A percentile compares a stretch with the other conserved stretches of the same genome.
Evolutionary conservation across 257 asterid species (phyloP).

Genomic region (Echium plantagineum): DNA sequence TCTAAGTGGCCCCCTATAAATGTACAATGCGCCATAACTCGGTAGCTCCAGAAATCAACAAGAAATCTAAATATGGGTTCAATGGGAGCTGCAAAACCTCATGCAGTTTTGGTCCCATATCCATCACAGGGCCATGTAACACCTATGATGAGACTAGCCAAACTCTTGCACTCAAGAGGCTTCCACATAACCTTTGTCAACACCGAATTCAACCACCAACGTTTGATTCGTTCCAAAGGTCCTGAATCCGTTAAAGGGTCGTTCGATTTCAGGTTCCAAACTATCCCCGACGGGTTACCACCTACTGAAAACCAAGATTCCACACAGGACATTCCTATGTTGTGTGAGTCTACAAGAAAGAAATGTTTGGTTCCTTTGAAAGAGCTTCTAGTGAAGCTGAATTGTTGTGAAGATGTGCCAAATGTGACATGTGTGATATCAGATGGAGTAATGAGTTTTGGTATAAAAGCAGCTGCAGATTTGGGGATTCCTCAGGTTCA

Average conservation of each 20-base stretch:
- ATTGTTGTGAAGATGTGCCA: conserved; percentile 3
- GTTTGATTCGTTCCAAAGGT: conserved; percentile 21
- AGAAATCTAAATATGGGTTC: neutral
- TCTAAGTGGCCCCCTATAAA: too few species aligned
- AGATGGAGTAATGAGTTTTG: conserved; percentile 17
- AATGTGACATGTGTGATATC: conserved; percentile 20
- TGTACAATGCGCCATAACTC: neutral
- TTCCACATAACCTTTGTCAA: conserved; percentile 43
- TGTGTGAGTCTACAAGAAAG: conserved; percentile 9
- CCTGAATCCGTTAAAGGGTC: conserved; percentile 3
- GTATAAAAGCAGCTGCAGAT: conserved; percentile 16
- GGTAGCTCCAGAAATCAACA: neutral
- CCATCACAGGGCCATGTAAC: neutral
- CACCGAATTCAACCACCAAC: conserved; percentile 43
- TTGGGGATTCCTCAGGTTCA: conserved; percentile 14
- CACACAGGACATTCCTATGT: conserved; percentile 15
- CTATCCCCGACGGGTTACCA: conserved; percentile 31
- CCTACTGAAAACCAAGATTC: conserved; percentile 9
- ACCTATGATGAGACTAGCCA: neutral
- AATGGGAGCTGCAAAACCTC: neutral
- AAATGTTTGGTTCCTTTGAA: conserved; percentile 16
- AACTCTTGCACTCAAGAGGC: conserved; percentile 40
- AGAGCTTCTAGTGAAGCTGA: conserved; percentile 14
- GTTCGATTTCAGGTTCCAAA: conserved; percentile 19
- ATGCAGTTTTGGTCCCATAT: neutral